These are phyloP conservation scores for Scedosporium apiospermum DNA, from an alignment of 2,329 filamentous ascomycete genomes.

Conservation along the genomic window DNA sequence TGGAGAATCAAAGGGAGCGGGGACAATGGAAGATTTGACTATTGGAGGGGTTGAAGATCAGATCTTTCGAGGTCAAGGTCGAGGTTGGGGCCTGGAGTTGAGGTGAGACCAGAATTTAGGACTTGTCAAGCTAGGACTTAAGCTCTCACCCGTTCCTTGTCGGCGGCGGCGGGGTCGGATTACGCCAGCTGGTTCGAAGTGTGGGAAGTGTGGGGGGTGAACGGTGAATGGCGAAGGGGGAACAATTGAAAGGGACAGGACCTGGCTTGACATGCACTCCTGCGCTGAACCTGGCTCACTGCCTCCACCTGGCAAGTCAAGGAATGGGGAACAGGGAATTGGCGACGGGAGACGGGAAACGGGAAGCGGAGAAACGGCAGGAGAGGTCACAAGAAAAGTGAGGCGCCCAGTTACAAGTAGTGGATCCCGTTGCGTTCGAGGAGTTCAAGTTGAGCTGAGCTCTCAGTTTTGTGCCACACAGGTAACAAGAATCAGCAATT, in stretches of 20 bases:
- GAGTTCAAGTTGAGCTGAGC: background rate
- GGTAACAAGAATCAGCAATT: too few relatives aligned
- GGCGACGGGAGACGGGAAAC: background rate
- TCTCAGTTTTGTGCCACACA: too few relatives aligned
- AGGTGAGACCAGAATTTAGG: background rate
- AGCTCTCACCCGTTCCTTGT: background rate
- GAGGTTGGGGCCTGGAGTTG: background rate
- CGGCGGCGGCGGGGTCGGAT: background rate
- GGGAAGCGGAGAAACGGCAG: background rate
- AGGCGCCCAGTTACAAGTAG: background rate
- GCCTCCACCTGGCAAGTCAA: background rate
- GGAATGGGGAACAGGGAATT: background rate
- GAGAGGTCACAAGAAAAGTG: background rate
- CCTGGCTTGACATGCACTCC: too few relatives aligned
- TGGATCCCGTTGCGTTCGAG: background rate
- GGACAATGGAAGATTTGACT: background rate
- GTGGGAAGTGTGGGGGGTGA: background rate
- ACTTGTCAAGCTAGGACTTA: slow-evolving; percentile 1
- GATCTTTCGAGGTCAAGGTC: background rate
- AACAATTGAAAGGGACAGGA: too few relatives aligned
- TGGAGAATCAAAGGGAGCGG: background rate
- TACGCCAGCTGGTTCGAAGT: background rate
- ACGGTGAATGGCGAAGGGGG: background rate
- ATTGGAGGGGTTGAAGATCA: background rate
- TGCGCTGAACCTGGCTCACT: background rate